Conservation (phyloP, 2,329 filamentous ascomycete genomes). For the Pseudogymnoascus sp. region DNA sequence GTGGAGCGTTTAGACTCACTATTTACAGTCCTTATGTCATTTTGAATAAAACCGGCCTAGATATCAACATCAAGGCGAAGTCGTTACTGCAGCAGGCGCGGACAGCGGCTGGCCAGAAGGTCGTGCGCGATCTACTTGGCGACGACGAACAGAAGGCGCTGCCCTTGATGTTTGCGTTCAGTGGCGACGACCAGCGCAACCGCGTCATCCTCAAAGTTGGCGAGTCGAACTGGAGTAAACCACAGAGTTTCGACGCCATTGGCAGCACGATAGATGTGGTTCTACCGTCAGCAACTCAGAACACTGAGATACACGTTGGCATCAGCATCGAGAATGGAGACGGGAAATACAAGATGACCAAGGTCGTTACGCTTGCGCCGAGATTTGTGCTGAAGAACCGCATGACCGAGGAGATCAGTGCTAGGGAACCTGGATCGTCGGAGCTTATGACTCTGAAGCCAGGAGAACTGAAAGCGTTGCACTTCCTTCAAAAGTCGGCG, state of each 20-base stretch:
- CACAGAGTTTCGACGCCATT: slow-evolving; percentile 95
- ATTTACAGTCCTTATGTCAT: slow-evolving; percentile 93
- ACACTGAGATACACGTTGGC: slow-evolving; percentile 81
- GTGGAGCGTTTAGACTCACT: slow-evolving; percentile 91
- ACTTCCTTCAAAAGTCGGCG: slow-evolving; percentile 76
- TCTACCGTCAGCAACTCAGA: slow-evolving; percentile 60
- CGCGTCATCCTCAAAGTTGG: slow-evolving; percentile 80
- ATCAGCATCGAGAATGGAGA: slow-evolving; percentile 84
- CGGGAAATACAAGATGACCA: slow-evolving; percentile 96
- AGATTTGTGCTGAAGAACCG: slow-evolving; percentile 93
- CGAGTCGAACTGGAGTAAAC: slow-evolving; percentile 91
- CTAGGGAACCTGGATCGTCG: slow-evolving; percentile 86
- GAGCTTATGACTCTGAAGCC: slow-evolving; percentile 70
- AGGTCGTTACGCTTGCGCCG: slow-evolving; percentile 86
- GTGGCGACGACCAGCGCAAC: slow-evolving; percentile 82
- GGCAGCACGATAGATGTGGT: slow-evolving; percentile 87
- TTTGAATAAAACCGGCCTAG: slow-evolving; percentile 87
- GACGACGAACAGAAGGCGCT: slow-evolving; percentile 59
- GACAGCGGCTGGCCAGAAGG: slow-evolving; percentile 72
- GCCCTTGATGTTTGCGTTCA: slow-evolving; percentile 95
- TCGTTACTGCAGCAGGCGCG: slow-evolving; percentile 77
- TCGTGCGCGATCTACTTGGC: slow-evolving; percentile 36
- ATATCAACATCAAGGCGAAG: slow-evolving; percentile 82
- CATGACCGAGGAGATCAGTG: slow-evolving; percentile 76
- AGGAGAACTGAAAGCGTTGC: slow-evolving; percentile 75